A percentile compares a stretch with the other conserved stretches of the same genome.
These are phyloP conservation scores for Aspergillus japonicus DNA, from an alignment of 2,329 filamentous ascomycete genomes.

Conservation along the genomic window DNA sequence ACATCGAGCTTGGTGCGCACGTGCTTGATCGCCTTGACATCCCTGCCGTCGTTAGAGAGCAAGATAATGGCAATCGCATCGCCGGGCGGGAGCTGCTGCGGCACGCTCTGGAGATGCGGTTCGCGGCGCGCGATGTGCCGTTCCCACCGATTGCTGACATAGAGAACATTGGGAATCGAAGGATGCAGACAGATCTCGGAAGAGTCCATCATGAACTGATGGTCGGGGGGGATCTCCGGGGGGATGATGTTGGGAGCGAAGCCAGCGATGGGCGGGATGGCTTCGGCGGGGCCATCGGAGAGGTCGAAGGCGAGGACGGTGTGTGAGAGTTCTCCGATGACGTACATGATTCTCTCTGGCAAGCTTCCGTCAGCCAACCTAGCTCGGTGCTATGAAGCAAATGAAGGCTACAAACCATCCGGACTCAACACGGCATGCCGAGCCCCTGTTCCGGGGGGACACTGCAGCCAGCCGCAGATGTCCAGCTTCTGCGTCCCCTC, in stretches of 20 bases:
- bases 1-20: not conserved
- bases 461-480: constrained; percentile 3
- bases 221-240: not conserved
- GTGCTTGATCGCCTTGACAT: not conserved
- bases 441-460: not conserved
- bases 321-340: constrained; percentile 2
- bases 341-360: constrained; percentile 1
- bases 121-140: not conserved
- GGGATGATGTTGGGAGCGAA: constrained; percentile 1
- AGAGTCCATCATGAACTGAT: constrained; percentile 1
- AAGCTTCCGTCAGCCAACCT: not conserved
- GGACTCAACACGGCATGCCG: constrained; percentile 4
- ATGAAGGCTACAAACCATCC: not conserved
- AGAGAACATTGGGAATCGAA: not conserved
- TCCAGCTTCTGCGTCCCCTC: not conserved
- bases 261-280: not conserved
- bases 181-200: constrained; percentile 2
- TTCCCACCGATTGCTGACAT: constrained; percentile 2
- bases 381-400: not conserved
- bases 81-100: not conserved
- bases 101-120: not conserved
- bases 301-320: constrained; percentile 1
- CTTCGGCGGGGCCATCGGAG: not conserved
- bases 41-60: not conserved
- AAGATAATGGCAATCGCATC: constrained; percentile 1